Percentiles rank a stretch among this genome's conserved stretches.
Evolutionary conservation across 2,329 filamentous ascomycete species (phyloP).

Genomic region (Talaromyces sp.): DNA sequence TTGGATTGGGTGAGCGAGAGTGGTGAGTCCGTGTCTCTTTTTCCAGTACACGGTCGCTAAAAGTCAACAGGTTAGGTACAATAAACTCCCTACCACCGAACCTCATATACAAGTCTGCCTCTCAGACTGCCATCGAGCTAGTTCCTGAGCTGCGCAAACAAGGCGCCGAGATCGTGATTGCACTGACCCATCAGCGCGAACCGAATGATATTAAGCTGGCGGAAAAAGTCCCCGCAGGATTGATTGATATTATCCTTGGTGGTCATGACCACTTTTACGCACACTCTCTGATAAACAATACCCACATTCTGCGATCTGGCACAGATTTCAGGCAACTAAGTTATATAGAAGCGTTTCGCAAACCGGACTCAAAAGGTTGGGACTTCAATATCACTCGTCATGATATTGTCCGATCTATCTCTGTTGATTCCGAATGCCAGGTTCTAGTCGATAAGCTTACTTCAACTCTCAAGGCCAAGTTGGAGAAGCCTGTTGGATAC

Average conservation of each 20-base stretch:
- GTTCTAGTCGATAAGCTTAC: conserved; percentile 67
- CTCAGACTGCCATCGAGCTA: conserved; percentile 69
- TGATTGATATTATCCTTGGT: conserved; percentile 81
- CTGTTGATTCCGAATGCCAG: conserved; percentile 60
- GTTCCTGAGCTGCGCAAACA: conserved; percentile 69
- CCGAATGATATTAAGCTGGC: conserved; percentile 88
- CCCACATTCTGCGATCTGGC: conserved; percentile 80
- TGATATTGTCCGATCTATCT: conserved; percentile 67
- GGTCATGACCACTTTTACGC: conserved; percentile 89
- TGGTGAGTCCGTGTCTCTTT: conserved; percentile 49
- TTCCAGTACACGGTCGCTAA: not conserved
- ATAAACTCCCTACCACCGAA: conserved; percentile 82
- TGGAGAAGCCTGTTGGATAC: conserved; percentile 80
- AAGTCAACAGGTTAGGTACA: conserved; percentile 61
- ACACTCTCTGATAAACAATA: conserved; percentile 72
- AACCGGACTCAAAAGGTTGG: conserved; percentile 58
- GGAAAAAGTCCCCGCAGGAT: conserved; percentile 62
- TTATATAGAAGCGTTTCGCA: conserved; percentile 74
- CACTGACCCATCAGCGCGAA: conserved; percentile 80
- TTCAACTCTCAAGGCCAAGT: conserved; percentile 67
- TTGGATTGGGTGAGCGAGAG: conserved; percentile 81
- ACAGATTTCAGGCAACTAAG: conserved; percentile 91
- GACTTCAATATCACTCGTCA: conserved; percentile 73
- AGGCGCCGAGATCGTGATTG: conserved; percentile 79
- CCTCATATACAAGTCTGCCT: conserved; percentile 77